Evolutionary conservation across 345 rosid genomes (phyloP).

Genomic region (Acer yangbiense): DNA sequence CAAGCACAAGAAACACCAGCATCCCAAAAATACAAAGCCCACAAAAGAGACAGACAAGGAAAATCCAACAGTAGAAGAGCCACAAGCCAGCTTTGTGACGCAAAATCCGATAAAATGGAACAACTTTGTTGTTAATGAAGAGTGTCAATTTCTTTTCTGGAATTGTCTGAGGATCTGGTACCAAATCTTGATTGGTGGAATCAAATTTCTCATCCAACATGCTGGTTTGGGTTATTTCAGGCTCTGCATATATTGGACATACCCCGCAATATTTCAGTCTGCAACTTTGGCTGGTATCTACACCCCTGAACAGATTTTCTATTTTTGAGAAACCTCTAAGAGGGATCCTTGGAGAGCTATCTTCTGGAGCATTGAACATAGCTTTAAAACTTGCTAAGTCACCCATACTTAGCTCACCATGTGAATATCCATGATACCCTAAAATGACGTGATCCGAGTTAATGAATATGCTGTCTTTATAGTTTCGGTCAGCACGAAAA

Average conservation of each 20-base stretch:
- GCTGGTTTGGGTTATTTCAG: background rate
- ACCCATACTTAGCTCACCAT: background rate
- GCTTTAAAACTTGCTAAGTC: background rate
- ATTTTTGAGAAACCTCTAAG: background rate
- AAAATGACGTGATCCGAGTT: background rate
- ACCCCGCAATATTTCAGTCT: constrained; percentile 1
- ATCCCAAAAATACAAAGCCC: background rate
- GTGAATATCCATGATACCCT: background rate
- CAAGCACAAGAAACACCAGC: background rate
- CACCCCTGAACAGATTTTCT: background rate
- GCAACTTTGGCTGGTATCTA: background rate
- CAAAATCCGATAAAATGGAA: background rate
- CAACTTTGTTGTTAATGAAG: background rate
- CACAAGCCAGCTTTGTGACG: background rate
- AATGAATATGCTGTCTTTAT: background rate
- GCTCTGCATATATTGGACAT: constrained; percentile 3
- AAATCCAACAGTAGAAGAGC: background rate
- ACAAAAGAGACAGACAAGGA: background rate
- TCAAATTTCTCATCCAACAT: background rate
- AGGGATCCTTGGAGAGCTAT: constrained; percentile 5
- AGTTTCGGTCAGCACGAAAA: background rate
- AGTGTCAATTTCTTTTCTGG: background rate
- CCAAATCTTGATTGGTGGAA: background rate
- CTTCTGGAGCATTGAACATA: background rate
- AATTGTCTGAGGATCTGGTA: background rate